Evolutionary conservation across 2,329 filamentous ascomycete species (phyloP).

Genomic region (Penicillium sp.): DNA sequence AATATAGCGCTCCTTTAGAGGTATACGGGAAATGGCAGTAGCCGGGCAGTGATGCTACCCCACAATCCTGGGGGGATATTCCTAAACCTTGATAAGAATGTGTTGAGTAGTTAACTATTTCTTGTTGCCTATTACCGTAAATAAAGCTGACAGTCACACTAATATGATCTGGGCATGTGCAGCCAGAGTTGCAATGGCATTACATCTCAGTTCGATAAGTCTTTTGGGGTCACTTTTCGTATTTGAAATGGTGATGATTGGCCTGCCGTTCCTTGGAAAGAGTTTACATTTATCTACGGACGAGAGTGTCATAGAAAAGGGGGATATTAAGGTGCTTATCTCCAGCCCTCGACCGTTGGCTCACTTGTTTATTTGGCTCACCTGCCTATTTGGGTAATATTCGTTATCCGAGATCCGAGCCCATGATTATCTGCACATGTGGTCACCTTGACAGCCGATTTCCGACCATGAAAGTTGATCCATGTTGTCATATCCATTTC

Average conservation of each 20-base stretch:
- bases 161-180: not conserved
- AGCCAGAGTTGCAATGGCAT: not conserved
- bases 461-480: not conserved
- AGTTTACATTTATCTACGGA: not conserved
- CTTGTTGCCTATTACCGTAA: not conserved
- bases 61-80: not conserved
- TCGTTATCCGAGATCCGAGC: too few species aligned
- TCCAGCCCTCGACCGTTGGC: not conserved
- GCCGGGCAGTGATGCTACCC: not conserved
- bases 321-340: not conserved
- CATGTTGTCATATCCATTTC: not conserved
- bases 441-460: not conserved
- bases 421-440: not conserved
- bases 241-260: not conserved
- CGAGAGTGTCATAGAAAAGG: not conserved
- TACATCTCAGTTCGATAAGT: not conserved
- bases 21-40: not conserved
- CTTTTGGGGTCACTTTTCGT: not conserved
- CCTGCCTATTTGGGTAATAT: not conserved
- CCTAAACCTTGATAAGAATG: not conserved
- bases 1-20: not conserved
- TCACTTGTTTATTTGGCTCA: not conserved
- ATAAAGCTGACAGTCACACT: too few species aligned
- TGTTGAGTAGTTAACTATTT: not conserved
- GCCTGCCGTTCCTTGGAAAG: not conserved